These are phyloP conservation scores for Agaricus bisporus DNA, from an alignment of 768 basidiomycete genomes.

Conservation along the genomic window DNA sequence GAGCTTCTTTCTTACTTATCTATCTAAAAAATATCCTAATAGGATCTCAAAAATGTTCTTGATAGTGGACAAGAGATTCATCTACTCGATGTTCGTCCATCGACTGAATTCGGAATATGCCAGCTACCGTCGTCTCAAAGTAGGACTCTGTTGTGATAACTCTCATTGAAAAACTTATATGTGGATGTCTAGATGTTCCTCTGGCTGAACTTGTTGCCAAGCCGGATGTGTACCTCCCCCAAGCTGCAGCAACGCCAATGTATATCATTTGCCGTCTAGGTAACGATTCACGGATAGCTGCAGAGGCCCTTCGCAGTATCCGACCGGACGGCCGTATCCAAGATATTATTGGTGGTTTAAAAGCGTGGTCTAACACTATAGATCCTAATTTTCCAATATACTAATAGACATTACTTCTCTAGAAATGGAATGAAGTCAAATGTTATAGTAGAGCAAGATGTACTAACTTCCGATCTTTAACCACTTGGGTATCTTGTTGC, in stretches of 20 bases:
- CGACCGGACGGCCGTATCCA: conserved; percentile 30
- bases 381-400: conserved; percentile 80
- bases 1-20: too few species aligned
- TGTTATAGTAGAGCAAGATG: background rate
- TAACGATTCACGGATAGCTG: conserved; percentile 92
- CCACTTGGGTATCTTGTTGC: conserved; percentile 72
- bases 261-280: conserved; percentile 82
- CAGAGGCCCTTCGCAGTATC: conserved; percentile 46
- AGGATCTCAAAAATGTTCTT: conserved; percentile 45
- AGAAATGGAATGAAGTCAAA: background rate
- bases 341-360: conserved; percentile 78
- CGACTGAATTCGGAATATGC: conserved; percentile 83
- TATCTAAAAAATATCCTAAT: background rate
- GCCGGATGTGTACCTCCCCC: conserved; percentile 41
- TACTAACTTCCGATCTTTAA: conserved; percentile 63
- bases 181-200: conserved; percentile 57
- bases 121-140: conserved; percentile 69
- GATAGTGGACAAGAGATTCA: conserved; percentile 21
- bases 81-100: conserved; percentile 77
- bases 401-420: conserved; percentile 32
- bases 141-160: conserved; percentile 26
- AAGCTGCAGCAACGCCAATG: conserved; percentile 21
- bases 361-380: conserved; percentile 72
- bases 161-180: background rate
- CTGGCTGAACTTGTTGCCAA: conserved; percentile 56